Evolutionary conservation across 495 filamentous ascomycete species (phyloP).

Genomic region (Annulohypoxylon moriforme): DNA sequence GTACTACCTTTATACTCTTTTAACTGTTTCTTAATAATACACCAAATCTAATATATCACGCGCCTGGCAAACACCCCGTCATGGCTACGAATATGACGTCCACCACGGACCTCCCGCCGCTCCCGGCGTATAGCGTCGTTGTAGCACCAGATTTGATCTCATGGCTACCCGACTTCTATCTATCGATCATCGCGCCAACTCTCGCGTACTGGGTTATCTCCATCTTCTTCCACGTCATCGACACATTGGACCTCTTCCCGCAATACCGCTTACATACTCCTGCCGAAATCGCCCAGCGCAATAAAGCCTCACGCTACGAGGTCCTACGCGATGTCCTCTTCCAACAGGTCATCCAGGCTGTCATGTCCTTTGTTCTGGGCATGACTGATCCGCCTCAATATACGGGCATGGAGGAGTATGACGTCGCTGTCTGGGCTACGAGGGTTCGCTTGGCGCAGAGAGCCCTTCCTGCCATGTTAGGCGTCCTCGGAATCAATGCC

Average conservation of each 20-base stretch:
- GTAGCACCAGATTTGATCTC: constrained; percentile 77
- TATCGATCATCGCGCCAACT: constrained; percentile 79
- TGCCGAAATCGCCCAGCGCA: constrained; percentile 84
- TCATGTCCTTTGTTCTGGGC: constrained; percentile 68
- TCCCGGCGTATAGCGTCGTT: constrained; percentile 76
- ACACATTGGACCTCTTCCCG: constrained; percentile 82
- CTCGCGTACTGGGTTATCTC: constrained; percentile 90
- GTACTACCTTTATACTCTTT: constrained; percentile 19
- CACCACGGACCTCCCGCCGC: constrained; percentile 73
- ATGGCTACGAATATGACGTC: constrained; percentile 49
- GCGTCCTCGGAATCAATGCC: constrained; percentile 68
- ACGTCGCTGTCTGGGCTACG: constrained; percentile 84
- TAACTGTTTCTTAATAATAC: constrained; percentile 8
- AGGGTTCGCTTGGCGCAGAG: constrained; percentile 77
- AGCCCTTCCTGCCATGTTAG: constrained; percentile 69
- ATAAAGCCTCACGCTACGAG: constrained; percentile 83
- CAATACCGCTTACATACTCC: constrained; percentile 93
- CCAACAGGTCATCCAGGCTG: constrained; percentile 88
- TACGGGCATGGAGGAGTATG: constrained; percentile 80
- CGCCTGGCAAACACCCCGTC: constrained; percentile 27
- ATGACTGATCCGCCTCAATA: constrained; percentile 73
- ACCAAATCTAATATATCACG: background rate
- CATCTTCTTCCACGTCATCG: constrained; percentile 86
- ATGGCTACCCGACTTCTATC: constrained; percentile 81
- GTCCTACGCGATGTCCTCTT: constrained; percentile 87